Evolutionary conservation across 768 basidiomycete species (phyloP), one percentile per base, ranked within the genome.

Genomic region (Sistotremastrum niveocremeum): DNA sequence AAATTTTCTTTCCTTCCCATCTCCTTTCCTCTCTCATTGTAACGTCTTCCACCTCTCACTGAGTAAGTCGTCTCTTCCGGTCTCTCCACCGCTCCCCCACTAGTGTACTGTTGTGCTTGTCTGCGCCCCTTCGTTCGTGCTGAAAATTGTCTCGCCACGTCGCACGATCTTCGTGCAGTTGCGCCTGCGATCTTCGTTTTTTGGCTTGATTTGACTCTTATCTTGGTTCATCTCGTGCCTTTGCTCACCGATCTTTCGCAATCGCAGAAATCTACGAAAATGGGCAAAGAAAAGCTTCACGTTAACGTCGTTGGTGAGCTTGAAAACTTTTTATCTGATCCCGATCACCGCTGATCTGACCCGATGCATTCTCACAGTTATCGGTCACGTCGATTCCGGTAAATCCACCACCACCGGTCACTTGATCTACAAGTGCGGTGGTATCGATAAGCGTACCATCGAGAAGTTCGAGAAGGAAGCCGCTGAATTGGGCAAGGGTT

Each of bases 401-500:
- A 99, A 98, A 75, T 98, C 94, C 49, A 99, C 95, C 72, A 99
- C 95, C 62, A 99, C 95, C 58, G 95, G 95, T 57, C 95, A 99
- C 76, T 78, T 99, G 76, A 98, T 98, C 82, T 98, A 97, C 88
- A 95, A 99, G 83, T 99, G 95, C 68, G 95, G 95, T 82, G 95
- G 95, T 86, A 99, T 99, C 76, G 95, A 99, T 69, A 99, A 98
- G 79, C 90, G 90, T 81, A 91, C 89, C 65, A 93, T 94, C 56
- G 90, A 93, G 72, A 95, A 97, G 77, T 98, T 97, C 77, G 95
- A 99, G 79, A 99, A 99, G 83, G 95, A 99, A 74, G 95, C 95
- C 60, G 89, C 90, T 73, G 95, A 99, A 68, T 87, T 99, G 64
- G 95, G 95, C 65, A 99, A 99, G 76, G 90, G 93, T 67, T 89